These are phyloP conservation scores for Diversispora eburnea DNA, from an alignment of 192 early-diverging fungal genomes.

Conservation along the genomic window DNA sequence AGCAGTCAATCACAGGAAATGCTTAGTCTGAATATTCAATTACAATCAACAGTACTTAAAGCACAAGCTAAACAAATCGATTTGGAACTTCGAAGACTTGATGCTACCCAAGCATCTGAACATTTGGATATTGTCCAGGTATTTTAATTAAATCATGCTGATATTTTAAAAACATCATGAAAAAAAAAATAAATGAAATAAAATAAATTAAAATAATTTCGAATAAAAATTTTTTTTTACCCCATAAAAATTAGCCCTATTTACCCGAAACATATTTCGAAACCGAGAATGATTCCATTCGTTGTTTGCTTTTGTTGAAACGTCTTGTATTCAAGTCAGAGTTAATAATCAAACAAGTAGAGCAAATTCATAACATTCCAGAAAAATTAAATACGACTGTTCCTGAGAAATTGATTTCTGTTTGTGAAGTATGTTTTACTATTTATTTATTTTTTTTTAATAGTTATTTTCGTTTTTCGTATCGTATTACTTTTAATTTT, in stretches of 20 bases:
- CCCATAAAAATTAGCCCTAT: constrained; percentile 59
- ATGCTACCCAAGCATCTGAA: constrained; percentile 78
- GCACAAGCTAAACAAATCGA: constrained; percentile 88
- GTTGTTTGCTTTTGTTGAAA: constrained; percentile 70
- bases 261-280: constrained; percentile 81
- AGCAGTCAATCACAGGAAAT: constrained; percentile 76
- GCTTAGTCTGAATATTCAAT: constrained; percentile 73
- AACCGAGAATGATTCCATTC: constrained; percentile 74
- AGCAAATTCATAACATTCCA: constrained; percentile 52
- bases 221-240: neutral
- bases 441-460: neutral
- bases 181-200: too few relatives aligned
- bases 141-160: neutral
- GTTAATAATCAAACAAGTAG: constrained; percentile 69
- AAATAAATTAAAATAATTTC: neutral
- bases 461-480: neutral
- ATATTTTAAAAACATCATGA: too few relatives aligned
- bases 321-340: constrained; percentile 81
- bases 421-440: constrained; percentile 45
- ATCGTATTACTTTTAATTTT: neutral
- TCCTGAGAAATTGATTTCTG: constrained; percentile 49
- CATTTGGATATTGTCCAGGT: constrained; percentile 56
- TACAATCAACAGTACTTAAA: constrained; percentile 78
- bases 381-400: constrained; percentile 58
- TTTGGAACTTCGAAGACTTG: constrained; percentile 82